phyloP scores from a whole-genome alignment of 1,284 basidiomycete species.

The Fomitiporia mediterranea region DNA sequence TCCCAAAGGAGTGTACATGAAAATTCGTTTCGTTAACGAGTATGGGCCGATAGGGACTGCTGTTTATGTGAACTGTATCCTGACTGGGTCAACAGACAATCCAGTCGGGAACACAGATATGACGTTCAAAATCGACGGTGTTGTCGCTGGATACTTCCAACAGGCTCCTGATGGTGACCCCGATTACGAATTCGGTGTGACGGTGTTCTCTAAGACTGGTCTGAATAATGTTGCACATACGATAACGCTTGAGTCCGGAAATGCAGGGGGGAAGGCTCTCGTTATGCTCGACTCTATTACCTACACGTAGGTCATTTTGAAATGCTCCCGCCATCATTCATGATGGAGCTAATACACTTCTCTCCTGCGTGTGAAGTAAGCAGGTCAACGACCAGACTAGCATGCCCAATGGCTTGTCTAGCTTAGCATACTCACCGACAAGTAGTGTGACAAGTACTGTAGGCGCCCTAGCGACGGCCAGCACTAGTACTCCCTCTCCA shows the following conservation, averaged over 20 bases:
- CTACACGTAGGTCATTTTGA: conserved; percentile 7
- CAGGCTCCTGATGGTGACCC: neutral
- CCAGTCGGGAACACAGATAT: conserved; percentile 6
- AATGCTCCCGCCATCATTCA: neutral
- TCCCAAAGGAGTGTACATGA: neutral
- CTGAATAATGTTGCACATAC: conserved; percentile 3
- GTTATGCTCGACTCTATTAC: conserved; percentile 11
- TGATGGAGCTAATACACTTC: neutral
- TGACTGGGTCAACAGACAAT: neutral
- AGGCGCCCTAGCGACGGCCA: neutral
- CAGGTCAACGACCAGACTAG: neutral
- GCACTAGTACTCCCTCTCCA: neutral
- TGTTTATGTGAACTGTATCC: conserved; percentile 11
- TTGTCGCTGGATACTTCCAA: neutral
- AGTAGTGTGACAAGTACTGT: neutral
- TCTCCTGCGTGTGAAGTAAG: neutral
- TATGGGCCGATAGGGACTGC: conserved; percentile 4
- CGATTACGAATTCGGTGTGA: neutral
- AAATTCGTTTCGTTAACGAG: too few species aligned
- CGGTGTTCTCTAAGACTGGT: conserved; percentile 9
- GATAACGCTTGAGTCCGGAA: neutral
- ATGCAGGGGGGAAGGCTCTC: neutral
- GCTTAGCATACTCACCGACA: neutral
- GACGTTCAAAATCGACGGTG: conserved; percentile 8
- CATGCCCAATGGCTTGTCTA: neutral